phyloP scores from a whole-genome alignment of 129 eudicot species.

The Daucus carota region DH1_v3.0 NC_030385.2:40495001-40495500 shows the following conservation, averaged over 20 bases:
- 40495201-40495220: background rate
- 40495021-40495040: too few species aligned
- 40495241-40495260: too few species aligned
- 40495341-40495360: background rate
- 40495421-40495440: conserved; percentile 32
- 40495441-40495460: background rate
- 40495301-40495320: background rate
- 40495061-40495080: background rate
- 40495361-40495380: conserved; percentile 32
- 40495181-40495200: background rate
- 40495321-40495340: background rate
- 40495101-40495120: background rate
- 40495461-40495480: background rate
- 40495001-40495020: too few species aligned
- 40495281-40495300: background rate
- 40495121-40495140: too few species aligned
- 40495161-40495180: background rate
- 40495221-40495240: background rate
- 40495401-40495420: conserved; percentile 26
- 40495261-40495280: too few species aligned
- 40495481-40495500: background rate
- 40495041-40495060: too few species aligned
- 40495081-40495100: background rate
- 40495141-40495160: background rate
- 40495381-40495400: conserved; percentile 28